Base-by-base conservation (phyloP, 495 filamentous ascomycete genomes). In the Penicillium atrosanguineum region DNA sequence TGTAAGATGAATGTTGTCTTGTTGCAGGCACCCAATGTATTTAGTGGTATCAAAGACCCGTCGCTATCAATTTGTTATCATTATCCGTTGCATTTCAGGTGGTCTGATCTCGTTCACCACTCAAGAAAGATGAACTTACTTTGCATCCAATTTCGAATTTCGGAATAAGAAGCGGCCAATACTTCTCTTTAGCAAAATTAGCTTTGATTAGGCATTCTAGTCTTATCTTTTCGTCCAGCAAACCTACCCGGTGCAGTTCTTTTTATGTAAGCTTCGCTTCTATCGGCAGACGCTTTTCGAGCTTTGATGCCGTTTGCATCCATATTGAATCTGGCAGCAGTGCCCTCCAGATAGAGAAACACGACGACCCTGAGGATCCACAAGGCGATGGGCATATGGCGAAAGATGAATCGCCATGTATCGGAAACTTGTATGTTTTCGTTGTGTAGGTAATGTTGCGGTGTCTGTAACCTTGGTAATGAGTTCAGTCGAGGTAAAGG, bases 231-330 rank as follows among this genome's bases (percentile, higher is more conserved):
- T 5, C 2, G 23, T 23, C 23, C 23, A 23, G 5, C 2, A 2
- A 16, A 29, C 39, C 6, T 37, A 51, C 48, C 40, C 1, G 48
- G 48, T 2, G 48, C 48, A 15, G 6, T 44, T 36, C 34, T 6
- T 7, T 7, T 34, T 1, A 51, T 51, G 34, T 51, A 51, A 2
- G 23, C 39, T 28, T 15, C 11, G 21, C 48, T 44, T 7, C 25
- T 43, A 23, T 50, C 39, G 4, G 39, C n/a, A 2, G 48, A 42
- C 16, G 23, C 21, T n/a, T 34, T 43, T 41, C 48, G 42, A 16
- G 39, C 25, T 15, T 34, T 50, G 5, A 15, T 8, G n/a, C 48
- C 48, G 6, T 23, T 79, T n/a, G n/a, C n/a, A n/a, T n/a, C n/a
- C n/a, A n/a, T n/a, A n/a, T n/a, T n/a, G n/a, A n/a, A n/a, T n/a